Evolutionary conservation across 176 grass and related monocot genomes (phyloP), one percentile per base, ranked within the genome.

Genomic region (Rhynchospora breviuscula): DNA sequence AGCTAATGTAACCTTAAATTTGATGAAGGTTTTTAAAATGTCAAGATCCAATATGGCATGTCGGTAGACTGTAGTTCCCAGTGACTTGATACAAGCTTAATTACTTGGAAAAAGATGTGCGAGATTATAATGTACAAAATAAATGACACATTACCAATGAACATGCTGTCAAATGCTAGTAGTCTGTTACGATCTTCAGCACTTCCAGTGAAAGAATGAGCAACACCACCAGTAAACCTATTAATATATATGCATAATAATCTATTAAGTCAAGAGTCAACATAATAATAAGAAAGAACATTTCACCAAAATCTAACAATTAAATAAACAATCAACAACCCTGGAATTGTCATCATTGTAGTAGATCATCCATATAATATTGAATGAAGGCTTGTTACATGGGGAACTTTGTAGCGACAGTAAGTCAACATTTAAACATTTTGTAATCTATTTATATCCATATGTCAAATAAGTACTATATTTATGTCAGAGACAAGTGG

Each of bases 171-270:
- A 78, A 98, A 91, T 87, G 88, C 89, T 79, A 98, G 88, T 72
- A 98, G 88, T 52, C 65, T 95, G 54, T 91, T 87, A 65, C 89
- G 89, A 77, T 98, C 95, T 86, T 95, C 91, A 63, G 84, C 90
- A 54, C 85, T 93, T 80, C 93, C 95, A 54, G 92, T 98, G 83
- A 98, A 95, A 78, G 95, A 95, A 87, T 98, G 95, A 75, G 92
- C 86, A 90, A 98, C 95, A 18, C 92, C 95, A 44, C 90, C 86
- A 78, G 79, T 83, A 79, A 98, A 93, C 84, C 95, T 98, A 81
- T 25, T 15, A 29, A 71, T 56, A 56, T 76, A 74, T 77, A 77
- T 13, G 11, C n/a, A n/a, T 33, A 56, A 6, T 29, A 77, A 54
- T 29, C 51, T 49, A 77, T 77, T 75, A 56, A 77, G 49, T 17